These are phyloP conservation scores for Sherardia arvensis DNA, from an alignment of 257 asterid genomes.

Conservation along the genomic window DNA sequence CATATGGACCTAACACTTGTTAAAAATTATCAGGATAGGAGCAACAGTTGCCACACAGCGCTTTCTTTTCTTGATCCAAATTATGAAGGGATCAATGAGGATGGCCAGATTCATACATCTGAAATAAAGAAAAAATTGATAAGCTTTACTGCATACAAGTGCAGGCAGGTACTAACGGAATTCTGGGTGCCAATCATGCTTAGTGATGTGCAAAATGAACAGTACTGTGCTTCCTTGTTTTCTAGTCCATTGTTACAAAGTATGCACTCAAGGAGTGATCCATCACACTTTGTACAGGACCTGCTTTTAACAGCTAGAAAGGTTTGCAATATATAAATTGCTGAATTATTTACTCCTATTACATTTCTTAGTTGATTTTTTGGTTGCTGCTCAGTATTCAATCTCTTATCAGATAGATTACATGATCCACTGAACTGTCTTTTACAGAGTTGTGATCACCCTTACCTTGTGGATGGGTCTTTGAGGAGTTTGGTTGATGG, in stretches of 20 bases:
- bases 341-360: too few relatives aligned
- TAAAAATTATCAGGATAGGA: slow-evolving; percentile 19
- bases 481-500: slow-evolving; percentile 25
- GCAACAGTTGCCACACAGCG: slow-evolving; percentile 12
- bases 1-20: background rate
- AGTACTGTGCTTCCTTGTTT: slow-evolving; percentile 44
- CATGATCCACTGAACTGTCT: too few relatives aligned
- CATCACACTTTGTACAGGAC: slow-evolving; percentile 20
- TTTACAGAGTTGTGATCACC: slow-evolving; percentile 65
- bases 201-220: slow-evolving; percentile 48
- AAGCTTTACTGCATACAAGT: slow-evolving; percentile 18
- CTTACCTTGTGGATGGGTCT: slow-evolving; percentile 46
- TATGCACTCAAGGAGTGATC: slow-evolving; percentile 14
- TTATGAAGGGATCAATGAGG: slow-evolving; percentile 6
- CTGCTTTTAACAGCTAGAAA: slow-evolving; percentile 34
- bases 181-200: slow-evolving; percentile 63
- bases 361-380: too few relatives aligned
- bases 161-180: slow-evolving; percentile 33
- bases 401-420: background rate
- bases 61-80: slow-evolving; percentile 24
- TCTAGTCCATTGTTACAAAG: slow-evolving; percentile 37
- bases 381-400: background rate
- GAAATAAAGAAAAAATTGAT: slow-evolving; percentile 16
- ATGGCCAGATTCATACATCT: slow-evolving; percentile 12
- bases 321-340: too few relatives aligned